Conservation (phyloP, 1,139 yeast genomes). For the Suhomyces coccinellae region DNA sequence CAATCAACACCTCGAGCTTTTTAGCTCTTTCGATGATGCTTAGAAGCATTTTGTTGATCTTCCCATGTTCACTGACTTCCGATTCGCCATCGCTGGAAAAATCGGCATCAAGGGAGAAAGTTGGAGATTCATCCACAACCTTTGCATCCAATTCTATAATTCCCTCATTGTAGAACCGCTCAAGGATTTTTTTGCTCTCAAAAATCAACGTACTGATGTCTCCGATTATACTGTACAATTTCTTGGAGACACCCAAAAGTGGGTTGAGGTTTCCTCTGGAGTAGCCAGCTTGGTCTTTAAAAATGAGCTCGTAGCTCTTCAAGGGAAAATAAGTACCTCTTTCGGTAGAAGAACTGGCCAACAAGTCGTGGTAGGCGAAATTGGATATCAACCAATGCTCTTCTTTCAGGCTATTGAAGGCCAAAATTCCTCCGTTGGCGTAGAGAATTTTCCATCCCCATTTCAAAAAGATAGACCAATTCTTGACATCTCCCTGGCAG, state of each 20-base stretch:
- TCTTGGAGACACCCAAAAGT: conserved; percentile 69
- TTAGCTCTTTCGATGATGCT: conserved; percentile 40
- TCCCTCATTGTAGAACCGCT: conserved; percentile 18
- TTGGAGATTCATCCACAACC: conserved; percentile 9
- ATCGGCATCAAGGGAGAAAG: conserved; percentile 1
- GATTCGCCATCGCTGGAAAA: conserved; percentile 15
- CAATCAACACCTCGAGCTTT: conserved; percentile 50
- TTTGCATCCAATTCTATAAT: conserved; percentile 1
- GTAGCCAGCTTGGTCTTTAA: conserved; percentile 36
- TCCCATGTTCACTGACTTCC: conserved; percentile 30
- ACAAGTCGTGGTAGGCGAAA: conserved; percentile 78
- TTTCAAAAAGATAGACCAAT: conserved; percentile 63
- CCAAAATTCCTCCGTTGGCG: conserved; percentile 60
- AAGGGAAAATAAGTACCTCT: conserved; percentile 59
- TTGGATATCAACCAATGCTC: conserved; percentile 77
- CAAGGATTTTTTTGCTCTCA: conserved; percentile 41
- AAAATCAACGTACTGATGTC: conserved; percentile 65
- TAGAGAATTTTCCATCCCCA: conserved; percentile 62
- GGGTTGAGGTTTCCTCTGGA: conserved; percentile 58
- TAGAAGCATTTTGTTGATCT: conserved; percentile 23
- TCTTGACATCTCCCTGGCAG: conserved; percentile 71
- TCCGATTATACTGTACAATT: conserved; percentile 63
- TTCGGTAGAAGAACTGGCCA: conserved; percentile 60
- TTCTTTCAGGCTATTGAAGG: conserved; percentile 52
- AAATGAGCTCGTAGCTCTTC: conserved; percentile 55